Evolutionary conservation across 176 grass and related monocot genomes (phyloP).

Genomic region (Stipa capillata): DNA sequence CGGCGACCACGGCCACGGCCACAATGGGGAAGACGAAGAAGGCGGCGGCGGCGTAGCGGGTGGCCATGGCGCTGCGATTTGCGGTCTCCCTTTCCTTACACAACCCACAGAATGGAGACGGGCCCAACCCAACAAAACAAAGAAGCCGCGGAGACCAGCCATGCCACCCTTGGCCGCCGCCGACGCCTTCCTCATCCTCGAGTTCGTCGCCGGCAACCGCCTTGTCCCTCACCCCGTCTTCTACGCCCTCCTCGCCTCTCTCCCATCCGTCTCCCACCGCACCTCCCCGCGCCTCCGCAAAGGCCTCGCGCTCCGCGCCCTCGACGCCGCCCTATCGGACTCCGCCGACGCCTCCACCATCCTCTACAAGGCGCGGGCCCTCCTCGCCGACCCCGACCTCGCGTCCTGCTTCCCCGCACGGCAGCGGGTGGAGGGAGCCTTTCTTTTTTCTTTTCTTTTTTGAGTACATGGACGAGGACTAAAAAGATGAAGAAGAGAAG

Average conservation of each 20-base stretch:
- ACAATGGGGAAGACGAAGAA: neutral
- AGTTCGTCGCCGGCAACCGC: slow-evolving; percentile 14
- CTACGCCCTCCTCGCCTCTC: neutral
- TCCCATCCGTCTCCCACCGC: neutral
- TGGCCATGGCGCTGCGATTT: too few relatives aligned
- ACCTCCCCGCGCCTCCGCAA: slow-evolving; percentile 9
- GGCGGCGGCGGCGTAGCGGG: neutral
- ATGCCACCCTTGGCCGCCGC: neutral
- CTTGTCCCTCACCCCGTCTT: slow-evolving; percentile 3
- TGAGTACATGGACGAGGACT: too few relatives aligned
- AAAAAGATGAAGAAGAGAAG: too few relatives aligned
- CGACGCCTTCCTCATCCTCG: slow-evolving; percentile 15
- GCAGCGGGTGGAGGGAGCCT: too few relatives aligned
- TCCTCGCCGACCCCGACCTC: neutral
- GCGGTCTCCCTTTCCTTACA: too few relatives aligned
- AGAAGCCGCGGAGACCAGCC: too few relatives aligned
- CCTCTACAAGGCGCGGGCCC: neutral
- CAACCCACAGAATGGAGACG: too few relatives aligned
- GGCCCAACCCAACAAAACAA: too few relatives aligned
- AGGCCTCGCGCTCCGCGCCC: slow-evolving; percentile 15
- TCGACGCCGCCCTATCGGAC: neutral
- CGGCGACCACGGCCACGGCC: neutral
- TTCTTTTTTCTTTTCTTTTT: too few relatives aligned
- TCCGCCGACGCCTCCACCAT: neutral
- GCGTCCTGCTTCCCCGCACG: slow-evolving; percentile 9